These are phyloP conservation scores for Cryphonectria naterciae DNA, from an alignment of 2,329 filamentous ascomycete genomes.

Conservation along the genomic window DNA sequence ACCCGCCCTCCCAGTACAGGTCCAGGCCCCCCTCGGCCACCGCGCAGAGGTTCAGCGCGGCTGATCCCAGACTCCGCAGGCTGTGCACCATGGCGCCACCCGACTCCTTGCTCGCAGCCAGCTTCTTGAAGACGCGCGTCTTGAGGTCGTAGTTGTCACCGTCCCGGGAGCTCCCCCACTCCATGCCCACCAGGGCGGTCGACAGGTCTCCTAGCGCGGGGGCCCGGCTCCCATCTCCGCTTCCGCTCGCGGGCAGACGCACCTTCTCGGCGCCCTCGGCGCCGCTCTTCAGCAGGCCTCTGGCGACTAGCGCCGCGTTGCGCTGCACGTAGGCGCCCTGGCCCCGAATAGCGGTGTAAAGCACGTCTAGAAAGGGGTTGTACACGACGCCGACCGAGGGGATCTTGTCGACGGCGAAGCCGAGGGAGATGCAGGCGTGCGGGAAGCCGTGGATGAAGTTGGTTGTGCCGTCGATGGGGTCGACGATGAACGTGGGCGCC, in stretches of 20 bases:
- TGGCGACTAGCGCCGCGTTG: slow-evolving; percentile 45
- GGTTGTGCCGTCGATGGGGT: slow-evolving; percentile 81
- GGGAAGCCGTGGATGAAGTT: slow-evolving; percentile 82
- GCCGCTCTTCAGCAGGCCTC: slow-evolving; percentile 33
- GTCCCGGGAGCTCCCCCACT: slow-evolving; percentile 72
- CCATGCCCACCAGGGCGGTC: slow-evolving; percentile 67
- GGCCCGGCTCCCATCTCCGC: slow-evolving; percentile 46
- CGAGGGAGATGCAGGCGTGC: slow-evolving; percentile 76
- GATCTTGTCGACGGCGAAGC: slow-evolving; percentile 64
- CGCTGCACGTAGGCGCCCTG: slow-evolving; percentile 65
- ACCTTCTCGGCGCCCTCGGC: slow-evolving; percentile 27
- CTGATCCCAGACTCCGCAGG: slow-evolving; percentile 70
- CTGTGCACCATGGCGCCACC: slow-evolving; percentile 79
- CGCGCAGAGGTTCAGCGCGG: slow-evolving; percentile 74
- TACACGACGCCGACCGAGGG: slow-evolving; percentile 77
- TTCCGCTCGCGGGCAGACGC: slow-evolving; percentile 44
- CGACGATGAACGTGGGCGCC: slow-evolving; percentile 77
- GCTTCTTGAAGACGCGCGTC: slow-evolving; percentile 64
- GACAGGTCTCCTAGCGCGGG: slow-evolving; percentile 64
- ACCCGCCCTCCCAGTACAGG: slow-evolving; percentile 81
- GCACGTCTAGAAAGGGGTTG: slow-evolving; percentile 72
- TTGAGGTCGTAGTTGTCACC: slow-evolving; percentile 75
- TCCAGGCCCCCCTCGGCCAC: slow-evolving; percentile 75
- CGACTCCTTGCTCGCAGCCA: slow-evolving; percentile 60
- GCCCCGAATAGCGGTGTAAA: slow-evolving; percentile 72